These are phyloP conservation scores for Leccinum huronense DNA, from an alignment of 1,284 basidiomycete genomes.

Conservation along the genomic window DNA sequence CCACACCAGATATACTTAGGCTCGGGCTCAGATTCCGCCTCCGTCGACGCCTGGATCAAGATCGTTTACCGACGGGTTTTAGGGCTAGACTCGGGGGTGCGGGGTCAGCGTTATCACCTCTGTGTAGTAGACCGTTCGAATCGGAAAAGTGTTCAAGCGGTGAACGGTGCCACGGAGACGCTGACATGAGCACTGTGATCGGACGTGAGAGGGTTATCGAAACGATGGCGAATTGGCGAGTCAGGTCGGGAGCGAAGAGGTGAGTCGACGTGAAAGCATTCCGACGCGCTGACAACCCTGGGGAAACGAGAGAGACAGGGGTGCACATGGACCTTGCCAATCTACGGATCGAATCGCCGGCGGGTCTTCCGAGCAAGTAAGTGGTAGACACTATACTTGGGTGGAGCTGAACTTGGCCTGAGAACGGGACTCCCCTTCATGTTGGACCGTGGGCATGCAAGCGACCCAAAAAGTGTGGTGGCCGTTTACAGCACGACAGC, in stretches of 20 bases:
- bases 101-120: background rate
- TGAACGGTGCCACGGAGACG: background rate
- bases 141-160: background rate
- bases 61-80: background rate
- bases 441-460: background rate
- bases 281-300: background rate
- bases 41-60: background rate
- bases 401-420: background rate
- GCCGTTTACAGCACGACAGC: background rate
- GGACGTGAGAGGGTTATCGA: background rate
- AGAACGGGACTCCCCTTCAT: background rate
- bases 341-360: background rate
- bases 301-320: background rate
- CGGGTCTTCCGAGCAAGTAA: background rate
- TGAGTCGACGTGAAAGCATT: background rate
- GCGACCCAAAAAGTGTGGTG: background rate
- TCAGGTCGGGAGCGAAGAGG: background rate
- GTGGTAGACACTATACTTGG: background rate
- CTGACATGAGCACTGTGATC: background rate
- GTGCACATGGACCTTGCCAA: background rate
- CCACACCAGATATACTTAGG: background rate
- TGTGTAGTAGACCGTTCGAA: background rate
- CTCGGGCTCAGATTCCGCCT: background rate
- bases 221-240: background rate
- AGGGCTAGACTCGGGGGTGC: background rate